Percentiles rank a stretch among this genome's conserved stretches.
These are phyloP conservation scores for Galerina marginata DNA, from an alignment of 768 basidiomycete genomes.

Conservation along the genomic window DNA sequence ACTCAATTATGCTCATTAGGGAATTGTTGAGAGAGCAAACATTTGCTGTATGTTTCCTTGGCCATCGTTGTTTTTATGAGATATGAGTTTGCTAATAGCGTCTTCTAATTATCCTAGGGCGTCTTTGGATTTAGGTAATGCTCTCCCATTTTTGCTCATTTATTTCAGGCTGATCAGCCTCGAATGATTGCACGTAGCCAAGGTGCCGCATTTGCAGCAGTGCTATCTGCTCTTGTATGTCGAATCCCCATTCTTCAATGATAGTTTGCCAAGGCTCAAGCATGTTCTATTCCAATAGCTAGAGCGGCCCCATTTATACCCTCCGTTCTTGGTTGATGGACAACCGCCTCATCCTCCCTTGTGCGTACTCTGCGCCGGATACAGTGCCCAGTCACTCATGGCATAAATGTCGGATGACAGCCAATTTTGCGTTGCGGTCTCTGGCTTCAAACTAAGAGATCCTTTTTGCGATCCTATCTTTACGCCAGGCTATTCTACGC, in stretches of 20 bases:
- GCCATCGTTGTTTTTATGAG: conserved; percentile 6
- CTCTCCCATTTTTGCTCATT: background rate
- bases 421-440: conserved; percentile 75
- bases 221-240: conserved; percentile 72
- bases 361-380: conserved; percentile 43
- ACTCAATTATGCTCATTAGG: conserved; percentile 57
- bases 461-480: conserved; percentile 57
- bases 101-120: conserved; percentile 49
- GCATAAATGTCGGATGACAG: conserved; percentile 36
- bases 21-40: conserved; percentile 61
- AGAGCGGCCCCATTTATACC: conserved; percentile 49
- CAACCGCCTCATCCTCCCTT: conserved; percentile 76
- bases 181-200: conserved; percentile 50
- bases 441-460: conserved; percentile 67
- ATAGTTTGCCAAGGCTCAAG: background rate
- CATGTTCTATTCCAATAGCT: conserved; percentile 30
- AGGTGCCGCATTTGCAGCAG: conserved; percentile 76
- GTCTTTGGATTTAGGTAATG: conserved; percentile 79
- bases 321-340: conserved; percentile 67
- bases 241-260: background rate
- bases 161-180: conserved; percentile 5
- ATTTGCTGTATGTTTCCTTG: conserved; percentile 63
- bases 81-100: conserved; percentile 11
- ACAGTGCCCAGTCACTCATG: background rate
- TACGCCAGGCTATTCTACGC: conserved; percentile 61